Evolutionary conservation across 1,284 basidiomycete species (phyloP).

Genomic region (Microbotryum silenes-acaulis): DNA sequence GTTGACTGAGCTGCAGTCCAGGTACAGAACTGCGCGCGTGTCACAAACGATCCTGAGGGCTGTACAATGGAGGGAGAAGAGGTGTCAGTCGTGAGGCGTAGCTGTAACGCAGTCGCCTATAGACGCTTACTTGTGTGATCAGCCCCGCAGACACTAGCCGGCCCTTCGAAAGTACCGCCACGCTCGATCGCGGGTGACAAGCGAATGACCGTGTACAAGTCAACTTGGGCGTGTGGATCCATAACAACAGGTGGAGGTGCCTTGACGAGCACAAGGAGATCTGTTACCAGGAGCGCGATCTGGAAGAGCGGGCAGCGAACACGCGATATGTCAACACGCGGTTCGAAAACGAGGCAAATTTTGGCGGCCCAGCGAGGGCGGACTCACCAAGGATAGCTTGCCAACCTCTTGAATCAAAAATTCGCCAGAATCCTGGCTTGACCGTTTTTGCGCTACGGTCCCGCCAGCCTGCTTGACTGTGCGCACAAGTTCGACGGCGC

Average conservation of each 20-base stretch:
- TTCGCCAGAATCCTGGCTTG: background rate
- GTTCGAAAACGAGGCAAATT: slow-evolving; percentile 11
- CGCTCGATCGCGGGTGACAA: slow-evolving; percentile 44
- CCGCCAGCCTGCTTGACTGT: slow-evolving; percentile 72
- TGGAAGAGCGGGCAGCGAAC: background rate
- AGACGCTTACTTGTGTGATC: slow-evolving; percentile 15
- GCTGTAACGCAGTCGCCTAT: slow-evolving; percentile 10
- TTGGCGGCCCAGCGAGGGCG: background rate
- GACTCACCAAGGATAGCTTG: background rate
- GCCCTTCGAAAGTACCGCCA: background rate
- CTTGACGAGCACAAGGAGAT: slow-evolving; percentile 79
- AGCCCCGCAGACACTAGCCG: slow-evolving; percentile 10
- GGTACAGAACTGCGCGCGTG: slow-evolving; percentile 85
- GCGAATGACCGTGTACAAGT: slow-evolving; percentile 84
- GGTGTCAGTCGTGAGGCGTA: background rate
- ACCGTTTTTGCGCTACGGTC: slow-evolving; percentile 47
- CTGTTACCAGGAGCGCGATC: slow-evolving; percentile 68
- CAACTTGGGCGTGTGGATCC: slow-evolving; percentile 63
- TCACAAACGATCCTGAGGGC: slow-evolving; percentile 67
- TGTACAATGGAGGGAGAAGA: slow-evolving; percentile 35
- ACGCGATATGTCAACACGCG: slow-evolving; percentile 7
- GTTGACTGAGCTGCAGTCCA: slow-evolving; percentile 52
- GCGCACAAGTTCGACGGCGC: slow-evolving; percentile 26
- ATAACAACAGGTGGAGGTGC: slow-evolving; percentile 59
- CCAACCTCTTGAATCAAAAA: background rate